Evolutionary conservation across 1,284 basidiomycete genomes (phyloP).

Genomic region (Leccinum ambiguum): DNA sequence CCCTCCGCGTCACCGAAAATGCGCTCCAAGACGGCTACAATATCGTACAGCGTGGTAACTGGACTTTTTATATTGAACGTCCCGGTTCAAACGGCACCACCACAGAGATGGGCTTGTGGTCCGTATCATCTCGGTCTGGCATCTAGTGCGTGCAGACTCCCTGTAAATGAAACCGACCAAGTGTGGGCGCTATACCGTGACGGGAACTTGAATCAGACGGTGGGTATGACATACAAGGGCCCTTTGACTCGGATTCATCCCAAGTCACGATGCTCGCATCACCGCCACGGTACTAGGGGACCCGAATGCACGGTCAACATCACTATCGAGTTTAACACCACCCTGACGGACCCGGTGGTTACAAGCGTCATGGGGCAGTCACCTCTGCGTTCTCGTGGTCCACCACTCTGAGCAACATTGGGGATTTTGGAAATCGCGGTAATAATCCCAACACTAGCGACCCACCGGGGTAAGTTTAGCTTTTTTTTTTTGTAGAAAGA

Average conservation of each 20-base stretch:
- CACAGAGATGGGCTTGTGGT: conserved; percentile 90
- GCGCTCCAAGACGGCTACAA: conserved; percentile 84
- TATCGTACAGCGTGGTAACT: conserved; percentile 77
- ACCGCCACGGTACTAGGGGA: conserved; percentile 43
- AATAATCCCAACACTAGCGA: conserved; percentile 50
- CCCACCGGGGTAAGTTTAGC: conserved; percentile 47
- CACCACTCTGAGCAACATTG: conserved; percentile 67
- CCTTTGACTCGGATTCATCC: conserved; percentile 52
- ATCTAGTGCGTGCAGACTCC: conserved; percentile 57
- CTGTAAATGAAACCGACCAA: conserved; percentile 58
- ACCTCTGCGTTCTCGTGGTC: conserved; percentile 71
- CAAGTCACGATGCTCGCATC: conserved; percentile 83
- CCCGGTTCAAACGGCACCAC: conserved; percentile 82
- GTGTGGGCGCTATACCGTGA: conserved; percentile 72
- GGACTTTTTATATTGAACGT: conserved; percentile 74
- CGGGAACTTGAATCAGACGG: conserved; percentile 78
- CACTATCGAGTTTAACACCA: conserved; percentile 72
- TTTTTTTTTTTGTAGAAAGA: neutral
- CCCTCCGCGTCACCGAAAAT: conserved; percentile 55
- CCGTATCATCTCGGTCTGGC: conserved; percentile 61
- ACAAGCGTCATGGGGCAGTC: conserved; percentile 50
- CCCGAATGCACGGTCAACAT: conserved; percentile 61
- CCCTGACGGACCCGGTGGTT: conserved; percentile 53
- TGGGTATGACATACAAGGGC: conserved; percentile 50
- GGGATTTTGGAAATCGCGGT: conserved; percentile 77